Base-by-base conservation (phyloP, 305 asterid genomes). In the Fraxinus paxiana region DNA sequence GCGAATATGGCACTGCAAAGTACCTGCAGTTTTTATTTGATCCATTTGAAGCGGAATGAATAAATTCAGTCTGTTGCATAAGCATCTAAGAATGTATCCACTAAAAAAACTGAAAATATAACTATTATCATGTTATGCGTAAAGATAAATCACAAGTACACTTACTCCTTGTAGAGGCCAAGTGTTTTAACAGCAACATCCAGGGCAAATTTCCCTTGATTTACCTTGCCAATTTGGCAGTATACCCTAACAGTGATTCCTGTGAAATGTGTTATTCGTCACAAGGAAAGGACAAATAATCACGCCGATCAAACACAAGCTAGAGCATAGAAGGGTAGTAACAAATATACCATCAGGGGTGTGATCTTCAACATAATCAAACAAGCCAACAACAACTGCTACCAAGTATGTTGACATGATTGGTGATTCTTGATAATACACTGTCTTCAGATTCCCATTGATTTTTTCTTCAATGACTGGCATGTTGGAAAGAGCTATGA, bases 331-430 rank as follows among this genome's bases (percentile, higher is more conserved):
- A 26, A n/a, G 59, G 51, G 31, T 51, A 75, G 28, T 33, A 9
- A 24, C 26, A 75, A 51, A 65, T 73, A 78, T 90, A 93, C 98
- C 99, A 87, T 96, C 97, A 84, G 98, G 92, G 31, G 97, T 94
- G 79, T 82, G 93, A 86, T 89, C 99, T 87, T 94, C 98, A 83
- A 96, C 91, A 88, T 92, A 94, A 81, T 96, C 99, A 85, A 96
- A 96, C 88, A 90, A 89, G 75, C 99, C 99, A 84, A 94, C 93
- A 41, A 96, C 99, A 87, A 96, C 92, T 20, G 99, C 99, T 83
- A 96, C 98, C 91, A 96, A 88, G 88, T 96, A 96, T 79, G 99
- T 94, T 38, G 99, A 96, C 99, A 96, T 96, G 87, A 94, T 89
- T n/a, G 99, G 99, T 56, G 98, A 94, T 86, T 96, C 99, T 83